These are phyloP conservation scores for Aureobasidium leucospermi DNA, from an alignment of 2,329 filamentous ascomycete genomes.

Conservation along the genomic window DNA sequence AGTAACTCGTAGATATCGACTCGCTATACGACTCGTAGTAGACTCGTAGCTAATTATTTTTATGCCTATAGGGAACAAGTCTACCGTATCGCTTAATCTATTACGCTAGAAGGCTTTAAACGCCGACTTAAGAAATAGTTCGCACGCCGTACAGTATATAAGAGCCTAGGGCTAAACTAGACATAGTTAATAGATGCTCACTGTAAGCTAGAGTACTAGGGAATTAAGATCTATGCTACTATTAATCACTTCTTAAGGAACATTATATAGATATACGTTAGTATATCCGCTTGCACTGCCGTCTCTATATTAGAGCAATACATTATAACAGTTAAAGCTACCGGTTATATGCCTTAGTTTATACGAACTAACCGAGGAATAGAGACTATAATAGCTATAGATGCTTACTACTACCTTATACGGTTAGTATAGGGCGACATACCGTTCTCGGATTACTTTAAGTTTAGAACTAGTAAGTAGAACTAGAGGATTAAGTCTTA, in stretches of 20 bases:
- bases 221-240: neutral
- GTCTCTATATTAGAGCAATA: neutral
- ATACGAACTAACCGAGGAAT: neutral
- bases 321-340: neutral
- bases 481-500: neutral
- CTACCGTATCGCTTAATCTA: neutral
- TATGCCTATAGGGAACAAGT: neutral
- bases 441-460: neutral
- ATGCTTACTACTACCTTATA: neutral
- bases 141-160: conserved; percentile 18
- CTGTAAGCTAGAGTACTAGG: conserved; percentile 6
- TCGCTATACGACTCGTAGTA: neutral
- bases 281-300: neutral
- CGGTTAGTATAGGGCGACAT: neutral
- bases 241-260: conserved; percentile 1
- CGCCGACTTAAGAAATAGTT: neutral
- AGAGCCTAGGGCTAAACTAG: neutral
- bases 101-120: neutral
- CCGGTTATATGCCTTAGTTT: neutral
- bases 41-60: neutral
- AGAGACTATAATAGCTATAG: neutral
- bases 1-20: neutral
- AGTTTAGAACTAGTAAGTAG: neutral
- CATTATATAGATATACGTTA: neutral
- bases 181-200: conserved; percentile 3